These are phyloP conservation scores for Pseudonitzschia delicatissima DNA, from an alignment of 108 stramenopile genomes.

Conservation along the genomic window DNA sequence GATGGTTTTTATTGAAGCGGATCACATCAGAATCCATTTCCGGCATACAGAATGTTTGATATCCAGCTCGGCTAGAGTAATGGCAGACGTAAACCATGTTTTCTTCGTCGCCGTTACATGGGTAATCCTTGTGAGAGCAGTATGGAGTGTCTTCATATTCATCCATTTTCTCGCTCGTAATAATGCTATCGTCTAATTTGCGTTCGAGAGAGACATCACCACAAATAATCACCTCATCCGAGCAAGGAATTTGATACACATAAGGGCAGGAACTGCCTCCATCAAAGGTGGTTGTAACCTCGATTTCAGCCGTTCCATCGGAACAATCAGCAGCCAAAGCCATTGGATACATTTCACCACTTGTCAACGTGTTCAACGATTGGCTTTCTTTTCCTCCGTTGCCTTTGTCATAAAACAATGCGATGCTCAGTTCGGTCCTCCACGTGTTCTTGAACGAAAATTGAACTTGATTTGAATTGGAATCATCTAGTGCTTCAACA, in stretches of 20 bases:
- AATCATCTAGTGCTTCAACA: neutral
- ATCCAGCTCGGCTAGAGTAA: constrained; percentile 33
- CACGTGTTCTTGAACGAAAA: neutral
- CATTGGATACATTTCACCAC: neutral
- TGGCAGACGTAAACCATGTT: constrained; percentile 51
- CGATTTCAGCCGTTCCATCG: neutral
- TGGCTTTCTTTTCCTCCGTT: neutral
- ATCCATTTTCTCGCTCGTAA: neutral
- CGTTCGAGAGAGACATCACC: neutral
- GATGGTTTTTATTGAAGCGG: constrained; percentile 29
- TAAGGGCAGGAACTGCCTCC: neutral
- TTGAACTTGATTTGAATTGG: neutral
- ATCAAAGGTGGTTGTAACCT: neutral
- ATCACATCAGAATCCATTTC: constrained; percentile 46
- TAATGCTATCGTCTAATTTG: neutral
- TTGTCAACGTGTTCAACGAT: neutral
- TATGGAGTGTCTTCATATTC: constrained; percentile 31
- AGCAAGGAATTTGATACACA: constrained; percentile 5
- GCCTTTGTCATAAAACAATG: neutral
- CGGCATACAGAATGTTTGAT: constrained; percentile 49
- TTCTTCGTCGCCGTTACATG: constrained; percentile 39
- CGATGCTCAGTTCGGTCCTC: neutral
- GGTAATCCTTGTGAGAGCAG: constrained; percentile 36
- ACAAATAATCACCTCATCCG: neutral
- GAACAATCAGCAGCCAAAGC: neutral